phyloP scores from a whole-genome alignment of 2,329 filamentous ascomycete species.

The Cordyceps cicadae region DNA sequence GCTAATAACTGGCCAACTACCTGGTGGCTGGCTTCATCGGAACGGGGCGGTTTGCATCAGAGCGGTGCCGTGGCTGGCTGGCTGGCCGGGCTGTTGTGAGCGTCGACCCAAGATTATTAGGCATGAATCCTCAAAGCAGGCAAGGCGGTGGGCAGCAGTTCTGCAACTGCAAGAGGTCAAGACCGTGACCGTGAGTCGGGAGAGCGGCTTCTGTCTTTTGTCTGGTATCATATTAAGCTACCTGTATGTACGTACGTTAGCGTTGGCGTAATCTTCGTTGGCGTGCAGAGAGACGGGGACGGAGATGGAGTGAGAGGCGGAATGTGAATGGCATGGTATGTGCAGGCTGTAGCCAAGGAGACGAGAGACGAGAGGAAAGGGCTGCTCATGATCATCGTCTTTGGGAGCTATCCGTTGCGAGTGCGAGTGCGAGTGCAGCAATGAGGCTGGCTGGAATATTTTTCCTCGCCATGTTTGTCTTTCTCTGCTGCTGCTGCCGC shows the following conservation, averaged over 20 bases:
- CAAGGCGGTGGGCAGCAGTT: conserved; percentile 9
- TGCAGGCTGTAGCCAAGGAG: neutral
- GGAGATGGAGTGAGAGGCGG: neutral
- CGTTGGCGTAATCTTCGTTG: neutral
- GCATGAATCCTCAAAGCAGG: neutral
- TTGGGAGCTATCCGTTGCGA: neutral
- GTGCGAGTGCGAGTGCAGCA: neutral
- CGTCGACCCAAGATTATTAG: conserved; percentile 12
- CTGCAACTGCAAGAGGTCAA: neutral
- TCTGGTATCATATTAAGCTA: neutral
- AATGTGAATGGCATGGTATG: neutral
- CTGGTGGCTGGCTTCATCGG: neutral
- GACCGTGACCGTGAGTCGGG: neutral
- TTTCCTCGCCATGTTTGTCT: neutral
- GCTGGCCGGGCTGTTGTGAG: conserved; percentile 10
- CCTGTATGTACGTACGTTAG: neutral
- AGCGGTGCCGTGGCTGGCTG: conserved; percentile 5
- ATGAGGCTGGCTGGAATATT: conserved; percentile 7
- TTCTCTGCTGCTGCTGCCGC: neutral
- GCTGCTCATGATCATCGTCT: neutral
- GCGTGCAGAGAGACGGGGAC: neutral
- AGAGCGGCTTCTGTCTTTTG: neutral
- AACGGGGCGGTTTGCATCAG: conserved; percentile 7
- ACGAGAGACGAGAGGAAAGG: neutral
- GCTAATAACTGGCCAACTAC: no score